Evolutionary conservation across 2,329 filamentous ascomycete species (phyloP), one percentile per base, ranked within the genome.

Genomic region (Aspergillus carbonarius): DNA sequence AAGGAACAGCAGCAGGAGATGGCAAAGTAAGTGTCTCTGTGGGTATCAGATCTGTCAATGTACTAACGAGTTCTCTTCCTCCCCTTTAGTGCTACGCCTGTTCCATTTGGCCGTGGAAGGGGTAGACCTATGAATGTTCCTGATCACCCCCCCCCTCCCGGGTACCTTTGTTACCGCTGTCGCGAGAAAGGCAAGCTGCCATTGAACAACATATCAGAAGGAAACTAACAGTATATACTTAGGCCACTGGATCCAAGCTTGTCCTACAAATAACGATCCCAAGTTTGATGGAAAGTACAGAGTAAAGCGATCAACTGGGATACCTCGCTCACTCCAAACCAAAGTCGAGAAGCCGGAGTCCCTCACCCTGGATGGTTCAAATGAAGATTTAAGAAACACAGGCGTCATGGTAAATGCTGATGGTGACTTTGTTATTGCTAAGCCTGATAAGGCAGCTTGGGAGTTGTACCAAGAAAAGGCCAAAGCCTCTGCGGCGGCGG

Each of bases 391-490:
- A 58, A 93, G 96, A 76, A 86, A 92, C 65, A 89, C 91, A 60
- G 92, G 93, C 69, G 89, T 98, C 72, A 98, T 98, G 93, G 90
- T 98, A 67, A 98, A 97, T 76, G 91, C 93, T 62, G 93, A 96
- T 74, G 95, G 95, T 75, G 92, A 98, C 75, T 98, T 95, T 81
- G 95, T 99, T 70, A 91, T 97, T 81, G 93, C 93, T 63, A 90
- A 96, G 78, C 91, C 93, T 66, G 95, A 99, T 78, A 93, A 95
- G 79, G 92, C 90, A 66, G 89, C 93, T 44, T 99, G 95, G 95
- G 91, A 97, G 77, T 88, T 96, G 76, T 97, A 93, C 79, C 93
- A 98, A 79, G 93, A 93, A 74, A 96, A 96, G 80, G 87, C 91
- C 60, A 95, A 96, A 77, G 91, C 88, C 61, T 88, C 91, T 58